These are phyloP conservation scores for Backusella psychrophila DNA, from an alignment of 192 early-diverging fungal species.

Conservation along the genomic window DNA sequence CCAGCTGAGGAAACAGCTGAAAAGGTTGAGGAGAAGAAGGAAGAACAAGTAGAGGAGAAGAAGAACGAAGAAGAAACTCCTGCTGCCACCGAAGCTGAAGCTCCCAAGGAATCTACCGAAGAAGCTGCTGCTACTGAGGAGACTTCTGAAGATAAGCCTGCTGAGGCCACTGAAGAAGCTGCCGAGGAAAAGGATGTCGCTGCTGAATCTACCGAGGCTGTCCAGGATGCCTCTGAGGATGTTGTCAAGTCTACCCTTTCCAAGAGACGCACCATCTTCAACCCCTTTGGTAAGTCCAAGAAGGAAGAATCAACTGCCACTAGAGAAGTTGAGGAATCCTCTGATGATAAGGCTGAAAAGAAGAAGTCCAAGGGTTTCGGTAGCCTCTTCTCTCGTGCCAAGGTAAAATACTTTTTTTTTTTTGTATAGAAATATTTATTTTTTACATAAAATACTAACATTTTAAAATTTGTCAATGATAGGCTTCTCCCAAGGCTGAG, in stretches of 20 bases:
- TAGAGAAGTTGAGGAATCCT: not conserved
- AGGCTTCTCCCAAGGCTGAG: slow-evolving; percentile 11
- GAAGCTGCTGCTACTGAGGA: not conserved
- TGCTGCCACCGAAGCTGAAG: not conserved
- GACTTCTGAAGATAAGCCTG: not conserved
- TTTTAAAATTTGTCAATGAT: not conserved
- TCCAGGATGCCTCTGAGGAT: slow-evolving; percentile 24
- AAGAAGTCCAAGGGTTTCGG: not conserved
- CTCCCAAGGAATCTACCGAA: not conserved
- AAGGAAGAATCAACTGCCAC: slow-evolving; percentile 1
- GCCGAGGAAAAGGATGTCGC: slow-evolving; percentile 11
- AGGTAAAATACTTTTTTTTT: not conserved
- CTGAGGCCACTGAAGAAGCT: slow-evolving; percentile 22
- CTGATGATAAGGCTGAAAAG: slow-evolving; percentile 3
- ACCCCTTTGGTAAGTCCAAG: slow-evolving; percentile 15
- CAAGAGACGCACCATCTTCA: slow-evolving; percentile 13
- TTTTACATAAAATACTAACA: not conserved
- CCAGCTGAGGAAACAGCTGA: not conserved
- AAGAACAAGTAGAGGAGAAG: not conserved
- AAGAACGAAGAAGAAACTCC: not conserved
- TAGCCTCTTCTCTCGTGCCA: slow-evolving; percentile 6
- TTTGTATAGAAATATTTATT: not conserved
- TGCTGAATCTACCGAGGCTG: not conserved
- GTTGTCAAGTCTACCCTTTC: slow-evolving; percentile 10
- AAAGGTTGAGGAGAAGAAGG: not conserved